Conservation (phyloP, 2,329 filamentous ascomycete species). For the Paecilomyces sp. region DNA sequence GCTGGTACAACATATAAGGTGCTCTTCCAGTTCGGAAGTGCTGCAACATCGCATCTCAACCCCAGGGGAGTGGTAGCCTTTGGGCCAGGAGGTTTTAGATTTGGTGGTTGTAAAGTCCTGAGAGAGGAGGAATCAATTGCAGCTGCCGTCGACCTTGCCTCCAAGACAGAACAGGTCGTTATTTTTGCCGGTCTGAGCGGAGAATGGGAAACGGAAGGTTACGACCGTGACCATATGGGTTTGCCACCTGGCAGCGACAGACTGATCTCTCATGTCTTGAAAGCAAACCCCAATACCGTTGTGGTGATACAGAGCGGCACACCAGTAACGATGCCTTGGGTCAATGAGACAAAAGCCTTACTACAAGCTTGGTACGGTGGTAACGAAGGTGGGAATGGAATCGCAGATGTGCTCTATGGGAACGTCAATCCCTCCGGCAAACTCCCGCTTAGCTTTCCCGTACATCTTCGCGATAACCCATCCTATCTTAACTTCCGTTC, state of each 20-base stretch:
- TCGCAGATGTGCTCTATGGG: constrained; percentile 71
- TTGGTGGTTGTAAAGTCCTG: constrained; percentile 55
- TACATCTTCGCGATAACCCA: constrained; percentile 61
- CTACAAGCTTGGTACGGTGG: constrained; percentile 80
- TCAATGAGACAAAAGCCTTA: constrained; percentile 45
- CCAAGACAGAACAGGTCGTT: constrained; percentile 67
- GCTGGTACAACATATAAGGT: constrained; percentile 54
- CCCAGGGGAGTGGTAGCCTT: constrained; percentile 43
- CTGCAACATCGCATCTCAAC: constrained; percentile 52
- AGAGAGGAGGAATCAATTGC: constrained; percentile 54
- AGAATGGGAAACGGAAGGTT: constrained; percentile 75
- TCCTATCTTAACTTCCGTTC: constrained; percentile 67
- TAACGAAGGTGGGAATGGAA: constrained; percentile 76
- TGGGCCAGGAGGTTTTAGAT: constrained; percentile 54
- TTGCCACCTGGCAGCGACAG: constrained; percentile 50
- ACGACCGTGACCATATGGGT: constrained; percentile 52
- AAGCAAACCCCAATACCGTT: constrained; percentile 61
- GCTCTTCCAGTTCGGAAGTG: constrained; percentile 54
- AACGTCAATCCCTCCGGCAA: constrained; percentile 68
- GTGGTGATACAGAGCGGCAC: constrained; percentile 74
- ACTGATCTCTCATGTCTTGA: constrained; percentile 57
- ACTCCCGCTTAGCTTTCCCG: constrained; percentile 66
- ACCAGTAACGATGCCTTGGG: constrained; percentile 50
- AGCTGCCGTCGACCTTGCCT: constrained; percentile 61
- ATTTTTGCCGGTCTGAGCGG: constrained; percentile 70